Evolutionary conservation across 2,329 filamentous ascomycete genomes (phyloP).

Genomic region (Emergomyces pasteurianus): DNA sequence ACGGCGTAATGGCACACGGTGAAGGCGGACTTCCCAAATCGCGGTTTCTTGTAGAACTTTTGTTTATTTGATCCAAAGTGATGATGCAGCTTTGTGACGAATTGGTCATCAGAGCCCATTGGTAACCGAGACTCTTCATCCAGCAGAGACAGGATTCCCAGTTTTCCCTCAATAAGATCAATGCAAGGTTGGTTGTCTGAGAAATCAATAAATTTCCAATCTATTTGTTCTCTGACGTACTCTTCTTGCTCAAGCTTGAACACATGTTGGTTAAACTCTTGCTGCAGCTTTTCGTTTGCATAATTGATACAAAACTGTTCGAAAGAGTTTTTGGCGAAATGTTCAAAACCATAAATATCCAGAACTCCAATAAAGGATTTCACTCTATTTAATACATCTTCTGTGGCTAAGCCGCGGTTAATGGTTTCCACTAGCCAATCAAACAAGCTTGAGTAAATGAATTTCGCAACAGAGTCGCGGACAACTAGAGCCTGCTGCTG

Average conservation of each 20-base stretch:
- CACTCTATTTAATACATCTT: conserved; percentile 71
- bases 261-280: conserved; percentile 98
- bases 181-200: conserved; percentile 99
- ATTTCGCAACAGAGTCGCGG: conserved; percentile 94
- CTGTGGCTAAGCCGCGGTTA: conserved; percentile 79
- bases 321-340: conserved; percentile 99
- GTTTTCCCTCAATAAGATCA: conserved; percentile 91
- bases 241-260: conserved; percentile 99
- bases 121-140: conserved; percentile 94
- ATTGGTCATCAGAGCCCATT: conserved; percentile 95
- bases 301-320: conserved; percentile 99
- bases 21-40: conserved; percentile 94
- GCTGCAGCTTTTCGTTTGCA: conserved; percentile 96
- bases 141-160: conserved; percentile 81
- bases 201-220: conserved; percentile 99
- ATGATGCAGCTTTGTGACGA: conserved; percentile 90
- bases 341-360: conserved; percentile 98
- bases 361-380: conserved; percentile 92
- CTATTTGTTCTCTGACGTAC: conserved; percentile 89
- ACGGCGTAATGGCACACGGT: conserved; percentile 97
- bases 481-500: conserved; percentile 91
- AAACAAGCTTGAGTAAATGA: conserved; percentile 95
- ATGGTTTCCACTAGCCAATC: conserved; percentile 99
- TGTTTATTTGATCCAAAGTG: conserved; percentile 86
- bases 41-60: conserved; percentile 96